Evolutionary conservation across 495 filamentous ascomycete genomes (phyloP), one percentile per base, ranked within the genome.

Genomic region (Clohesyomyces aquaticus): DNA sequence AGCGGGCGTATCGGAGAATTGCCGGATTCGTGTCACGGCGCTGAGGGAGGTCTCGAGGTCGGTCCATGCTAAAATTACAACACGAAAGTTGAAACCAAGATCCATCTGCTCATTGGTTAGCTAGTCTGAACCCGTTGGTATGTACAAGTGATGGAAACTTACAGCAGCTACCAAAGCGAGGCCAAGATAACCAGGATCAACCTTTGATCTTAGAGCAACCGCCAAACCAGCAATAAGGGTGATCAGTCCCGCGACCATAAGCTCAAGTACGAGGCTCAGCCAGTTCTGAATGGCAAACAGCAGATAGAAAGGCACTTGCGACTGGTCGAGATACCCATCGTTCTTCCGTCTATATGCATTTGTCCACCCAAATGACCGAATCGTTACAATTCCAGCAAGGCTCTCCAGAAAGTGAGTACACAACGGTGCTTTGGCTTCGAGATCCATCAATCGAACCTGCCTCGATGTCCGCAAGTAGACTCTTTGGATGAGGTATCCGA

Each of bases 391-490:
- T 0, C 82, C 75, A 48, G 66, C 59, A 1, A 75, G 66, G 54
- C 75, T 76, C 50, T 89, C 86, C 21, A 82, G 75, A 51, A 88
- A 86, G 45, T 82, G 79, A 0, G 83, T 80, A 57, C 81, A 86
- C 0, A 88, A 73, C 1, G 84, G 83, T 3, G 85, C 78, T 68
- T 85, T 84, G 14, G 82, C 77, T 72, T 88, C 85, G 8, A 88
- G 76, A 28, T 88, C 86, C 21, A 89, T 73, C 45, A 85, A 76
- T 32, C 86, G 83, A 4, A 89, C 71, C 65, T 88, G 86, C 2
- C 85, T 80, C 1, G 85, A 87, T 0, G 86, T 88, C 11, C 82
- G 78, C 3, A 89, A 77, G 60, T 89, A 89, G 35, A 82, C 73
- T 55, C 81, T 83, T 63, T 87, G 83, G 4, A 88, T 77, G 16